Percentiles rank a stretch among this genome's conserved stretches.
Conservation (phyloP, 208 protist species). For the Angomonas deanei region DNA sequence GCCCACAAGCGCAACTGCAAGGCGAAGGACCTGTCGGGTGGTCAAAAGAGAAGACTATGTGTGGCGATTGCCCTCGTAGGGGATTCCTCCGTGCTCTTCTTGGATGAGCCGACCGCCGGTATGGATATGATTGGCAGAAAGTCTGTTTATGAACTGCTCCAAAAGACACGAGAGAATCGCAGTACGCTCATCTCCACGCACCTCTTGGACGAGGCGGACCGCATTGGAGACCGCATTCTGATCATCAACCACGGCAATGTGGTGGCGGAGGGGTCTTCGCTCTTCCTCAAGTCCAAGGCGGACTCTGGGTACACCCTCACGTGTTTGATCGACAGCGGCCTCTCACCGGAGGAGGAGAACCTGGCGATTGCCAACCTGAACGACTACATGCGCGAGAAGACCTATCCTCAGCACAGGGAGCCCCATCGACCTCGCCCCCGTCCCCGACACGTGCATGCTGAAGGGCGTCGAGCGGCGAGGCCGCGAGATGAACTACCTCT, state of each 20-base stretch:
- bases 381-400: constrained; percentile 46
- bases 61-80: constrained; percentile 86
- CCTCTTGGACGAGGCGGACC: constrained; percentile 96
- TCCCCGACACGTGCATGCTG: constrained; percentile 22
- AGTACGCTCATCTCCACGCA: constrained; percentile 86
- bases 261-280: constrained; percentile 50
- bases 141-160: constrained; percentile 65
- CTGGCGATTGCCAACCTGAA: constrained; percentile 29
- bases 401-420: constrained; percentile 19
- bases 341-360: constrained; percentile 35
- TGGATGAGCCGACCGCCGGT: constrained; percentile 90
- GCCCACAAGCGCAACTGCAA: constrained; percentile 43
- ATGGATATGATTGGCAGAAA: constrained; percentile 82
- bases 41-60: constrained; percentile 80
- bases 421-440: constrained; percentile 10
- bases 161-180: constrained; percentile 33
- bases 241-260: constrained; percentile 85
- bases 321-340: constrained; percentile 51
- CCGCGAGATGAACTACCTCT: constrained; percentile 64
- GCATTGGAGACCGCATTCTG: constrained; percentile 90
- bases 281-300: constrained; percentile 79
- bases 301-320: constrained; percentile 64
- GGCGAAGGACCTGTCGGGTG: constrained; percentile 55
- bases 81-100: constrained; percentile 55
- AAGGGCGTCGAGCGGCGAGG: constrained; percentile 63